phyloP scores from a whole-genome alignment of 495 filamentous ascomycete genomes.

The Apiosordaria backusii region DNA sequence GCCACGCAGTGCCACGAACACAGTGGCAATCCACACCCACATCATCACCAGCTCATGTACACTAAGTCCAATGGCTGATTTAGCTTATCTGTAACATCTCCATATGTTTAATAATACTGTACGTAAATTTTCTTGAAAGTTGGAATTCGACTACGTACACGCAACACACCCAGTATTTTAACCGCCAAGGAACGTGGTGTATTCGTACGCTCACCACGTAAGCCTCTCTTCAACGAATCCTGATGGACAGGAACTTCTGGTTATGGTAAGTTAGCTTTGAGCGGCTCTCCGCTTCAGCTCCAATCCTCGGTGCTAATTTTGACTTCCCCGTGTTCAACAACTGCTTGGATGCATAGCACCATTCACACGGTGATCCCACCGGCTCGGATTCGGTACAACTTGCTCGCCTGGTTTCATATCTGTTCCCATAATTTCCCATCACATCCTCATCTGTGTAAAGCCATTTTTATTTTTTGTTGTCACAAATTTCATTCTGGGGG shows the following conservation, averaged over 20 bases:
- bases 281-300: neutral
- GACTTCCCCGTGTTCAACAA: neutral
- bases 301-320: neutral
- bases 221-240: neutral
- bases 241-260: neutral
- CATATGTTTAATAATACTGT: neutral
- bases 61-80: neutral
- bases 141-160: neutral
- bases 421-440: neutral
- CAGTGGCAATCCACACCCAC: neutral
- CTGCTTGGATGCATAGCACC: neutral
- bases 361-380: neutral
- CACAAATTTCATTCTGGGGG: neutral
- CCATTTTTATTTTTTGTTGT: too few species aligned
- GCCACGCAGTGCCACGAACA: neutral
- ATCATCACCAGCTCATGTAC: neutral
- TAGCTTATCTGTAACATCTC: neutral
- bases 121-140: neutral
- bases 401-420: neutral
- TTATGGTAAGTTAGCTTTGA: too few species aligned
- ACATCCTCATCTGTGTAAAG: neutral
- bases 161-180: neutral
- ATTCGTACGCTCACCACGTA: neutral
- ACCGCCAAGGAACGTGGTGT: neutral
- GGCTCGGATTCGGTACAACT: neutral